Conservation (phyloP, 2,329 filamentous ascomycete species). For the Aspergillus tanneri region DNA sequence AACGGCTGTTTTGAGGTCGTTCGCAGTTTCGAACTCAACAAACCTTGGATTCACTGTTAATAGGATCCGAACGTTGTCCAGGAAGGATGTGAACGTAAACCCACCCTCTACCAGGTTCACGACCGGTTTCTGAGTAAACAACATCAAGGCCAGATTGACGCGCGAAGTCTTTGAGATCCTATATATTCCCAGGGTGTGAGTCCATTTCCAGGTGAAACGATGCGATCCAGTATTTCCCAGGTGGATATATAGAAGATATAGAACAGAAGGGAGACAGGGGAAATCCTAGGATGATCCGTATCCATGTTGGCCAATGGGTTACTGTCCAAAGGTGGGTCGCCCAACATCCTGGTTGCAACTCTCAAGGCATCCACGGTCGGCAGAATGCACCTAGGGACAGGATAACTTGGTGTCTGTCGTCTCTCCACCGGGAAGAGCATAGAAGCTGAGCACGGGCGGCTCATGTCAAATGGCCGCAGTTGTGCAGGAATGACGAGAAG, state of each 20-base stretch:
- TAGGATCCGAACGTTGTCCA: constrained; percentile 14
- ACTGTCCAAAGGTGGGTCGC: constrained; percentile 9
- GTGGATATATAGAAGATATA: constrained; percentile 19
- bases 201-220: constrained; percentile 57
- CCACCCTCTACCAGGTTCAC: constrained; percentile 90
- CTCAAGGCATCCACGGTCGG: neutral
- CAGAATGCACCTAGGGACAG: neutral
- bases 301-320: constrained; percentile 21
- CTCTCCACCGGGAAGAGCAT: neutral
- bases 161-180: constrained; percentile 99
- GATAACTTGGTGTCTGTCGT: neutral
- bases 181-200: constrained; percentile 76
- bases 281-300: constrained; percentile 7
- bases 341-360: constrained; percentile 4
- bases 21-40: constrained; percentile 93
- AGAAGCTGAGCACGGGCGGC: constrained; percentile 1
- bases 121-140: constrained; percentile 94
- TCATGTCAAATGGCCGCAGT: too few relatives aligned
- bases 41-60: constrained; percentile 61
- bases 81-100: constrained; percentile 38
- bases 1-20: constrained; percentile 84
- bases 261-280: neutral
- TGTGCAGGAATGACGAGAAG: neutral
- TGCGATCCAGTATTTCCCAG: constrained; percentile 15
- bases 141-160: constrained; percentile 95